These are phyloP conservation scores for Suaeda aralocaspica DNA, from an alignment of 148 eudicot species.

Conservation along the genomic window DNA sequence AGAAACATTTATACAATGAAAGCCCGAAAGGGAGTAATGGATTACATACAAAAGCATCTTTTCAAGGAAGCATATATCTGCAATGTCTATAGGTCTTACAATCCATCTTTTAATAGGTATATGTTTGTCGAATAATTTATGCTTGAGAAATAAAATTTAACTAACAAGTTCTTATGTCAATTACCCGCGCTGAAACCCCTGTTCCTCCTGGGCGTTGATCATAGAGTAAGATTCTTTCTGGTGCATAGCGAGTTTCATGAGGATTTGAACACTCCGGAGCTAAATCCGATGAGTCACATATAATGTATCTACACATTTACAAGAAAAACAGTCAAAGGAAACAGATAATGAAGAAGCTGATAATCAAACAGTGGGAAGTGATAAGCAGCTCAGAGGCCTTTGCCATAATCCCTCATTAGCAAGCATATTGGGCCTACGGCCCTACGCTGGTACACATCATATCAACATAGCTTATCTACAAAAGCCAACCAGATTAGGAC, in stretches of 20 bases:
- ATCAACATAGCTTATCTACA: not conserved
- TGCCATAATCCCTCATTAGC: not conserved
- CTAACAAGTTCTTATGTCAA: not conserved
- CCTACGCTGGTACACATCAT: too few species aligned
- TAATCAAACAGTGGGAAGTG: not conserved
- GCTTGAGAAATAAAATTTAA: not conserved
- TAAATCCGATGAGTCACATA: slow-evolving; percentile 81
- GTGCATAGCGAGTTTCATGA: slow-evolving; percentile 68
- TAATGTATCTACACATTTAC: slow-evolving; percentile 49
- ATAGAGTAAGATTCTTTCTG: slow-evolving; percentile 81
- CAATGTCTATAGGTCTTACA: not conserved
- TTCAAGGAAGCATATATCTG: not conserved
- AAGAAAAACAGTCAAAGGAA: not conserved
- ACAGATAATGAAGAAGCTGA: not conserved
- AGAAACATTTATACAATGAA: not conserved
- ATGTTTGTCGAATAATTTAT: not conserved
- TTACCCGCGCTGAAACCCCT: slow-evolving; percentile 81
- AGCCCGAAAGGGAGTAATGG: not conserved
- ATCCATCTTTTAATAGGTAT: not conserved
- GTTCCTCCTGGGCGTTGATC: slow-evolving; percentile 94
- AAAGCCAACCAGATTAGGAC: not conserved
- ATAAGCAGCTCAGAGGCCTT: not conserved
- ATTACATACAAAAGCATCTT: not conserved
- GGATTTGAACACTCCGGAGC: slow-evolving; percentile 94
- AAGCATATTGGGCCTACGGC: too few species aligned